Conservation (phyloP, 2,329 filamentous ascomycete genomes). For the Seiridium cupressi region DNA sequence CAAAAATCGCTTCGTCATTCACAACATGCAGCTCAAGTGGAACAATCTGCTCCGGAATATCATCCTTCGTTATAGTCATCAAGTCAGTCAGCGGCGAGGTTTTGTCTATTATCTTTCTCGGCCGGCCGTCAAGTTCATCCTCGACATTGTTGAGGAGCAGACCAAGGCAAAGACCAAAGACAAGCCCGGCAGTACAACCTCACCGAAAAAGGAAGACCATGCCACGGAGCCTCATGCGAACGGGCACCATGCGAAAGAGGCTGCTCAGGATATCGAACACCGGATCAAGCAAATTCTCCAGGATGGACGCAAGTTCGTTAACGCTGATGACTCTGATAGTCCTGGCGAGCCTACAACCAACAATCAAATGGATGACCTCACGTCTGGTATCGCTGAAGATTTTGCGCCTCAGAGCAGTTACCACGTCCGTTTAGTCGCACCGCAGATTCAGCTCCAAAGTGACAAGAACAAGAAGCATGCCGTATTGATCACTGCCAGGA, state of each 20-base stretch:
- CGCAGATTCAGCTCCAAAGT: conserved; percentile 96
- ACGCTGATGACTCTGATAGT: conserved; percentile 59
- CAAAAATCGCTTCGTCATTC: conserved; percentile 96
- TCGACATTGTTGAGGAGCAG: conserved; percentile 96
- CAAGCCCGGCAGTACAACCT: conserved; percentile 22
- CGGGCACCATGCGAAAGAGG: conserved; percentile 53
- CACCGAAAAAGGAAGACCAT: conserved; percentile 20
- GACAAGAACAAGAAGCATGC: conserved; percentile 97
- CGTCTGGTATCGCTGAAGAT: conserved; percentile 77
- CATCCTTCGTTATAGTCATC: conserved; percentile 94
- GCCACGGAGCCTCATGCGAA: conserved; percentile 35
- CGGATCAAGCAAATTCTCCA: conserved; percentile 82
- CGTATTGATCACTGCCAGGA: conserved; percentile 94
- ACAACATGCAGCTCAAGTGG: conserved; percentile 98
- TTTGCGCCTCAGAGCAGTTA: conserved; percentile 93
- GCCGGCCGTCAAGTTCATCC: conserved; percentile 93
- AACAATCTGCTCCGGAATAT: conserved; percentile 96
- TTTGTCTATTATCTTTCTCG: conserved; percentile 98
- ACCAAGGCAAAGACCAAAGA: conserved; percentile 61
- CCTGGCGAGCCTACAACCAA: conserved; percentile 29
- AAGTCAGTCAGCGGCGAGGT: conserved; percentile 91
- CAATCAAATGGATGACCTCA: conserved; percentile 58
- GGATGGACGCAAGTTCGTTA: conserved; percentile 80
- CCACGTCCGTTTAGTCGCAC: conserved; percentile 90
- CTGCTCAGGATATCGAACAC: conserved; percentile 69